Conservation (phyloP, 257 asterid species). For the Lycium barbarum region DNA sequence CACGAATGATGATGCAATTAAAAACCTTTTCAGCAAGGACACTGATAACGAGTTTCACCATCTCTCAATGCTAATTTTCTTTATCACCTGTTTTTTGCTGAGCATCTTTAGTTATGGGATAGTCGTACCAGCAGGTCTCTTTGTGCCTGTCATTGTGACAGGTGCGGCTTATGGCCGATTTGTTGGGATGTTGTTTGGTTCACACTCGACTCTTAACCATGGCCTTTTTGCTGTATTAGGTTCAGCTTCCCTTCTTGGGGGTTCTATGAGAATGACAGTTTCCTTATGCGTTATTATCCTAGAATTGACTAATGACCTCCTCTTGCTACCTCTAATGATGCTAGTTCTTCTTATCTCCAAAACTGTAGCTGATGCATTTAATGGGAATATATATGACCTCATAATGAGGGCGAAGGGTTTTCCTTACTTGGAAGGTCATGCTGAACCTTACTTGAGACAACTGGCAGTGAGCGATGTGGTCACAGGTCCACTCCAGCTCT, state of each 20-base stretch:
- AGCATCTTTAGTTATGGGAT: slow-evolving; percentile 86
- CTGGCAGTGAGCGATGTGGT: slow-evolving; percentile 83
- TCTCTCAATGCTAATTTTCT: slow-evolving; percentile 75
- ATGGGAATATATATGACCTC: slow-evolving; percentile 76
- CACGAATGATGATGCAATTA: slow-evolving; percentile 92
- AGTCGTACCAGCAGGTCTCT: slow-evolving; percentile 87
- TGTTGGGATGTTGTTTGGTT: slow-evolving; percentile 74
- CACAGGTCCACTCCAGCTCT: slow-evolving; percentile 76
- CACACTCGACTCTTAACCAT: slow-evolving; percentile 73
- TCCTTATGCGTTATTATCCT: slow-evolving; percentile 90
- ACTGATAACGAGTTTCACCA: slow-evolving; percentile 77
- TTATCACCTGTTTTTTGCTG: slow-evolving; percentile 76
- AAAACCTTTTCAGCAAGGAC: slow-evolving; percentile 90
- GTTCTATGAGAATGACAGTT: slow-evolving; percentile 93
- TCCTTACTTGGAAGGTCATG: slow-evolving; percentile 77
- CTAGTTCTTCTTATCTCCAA: slow-evolving; percentile 90
- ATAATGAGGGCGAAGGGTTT: slow-evolving; percentile 80
- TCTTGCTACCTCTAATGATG: slow-evolving; percentile 83
- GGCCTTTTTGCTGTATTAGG: slow-evolving; percentile 96
- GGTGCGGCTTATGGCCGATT: slow-evolving; percentile 95
- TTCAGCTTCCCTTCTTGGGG: slow-evolving; percentile 92
- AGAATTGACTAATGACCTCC: slow-evolving; percentile 76
- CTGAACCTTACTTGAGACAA: slow-evolving; percentile 92
- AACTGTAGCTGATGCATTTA: slow-evolving; percentile 81
- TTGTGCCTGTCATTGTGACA: slow-evolving; percentile 87